phyloP scores from a whole-genome alignment of 2,329 filamentous ascomycete species.

The Zymoseptoria ardabiliae region DNA sequence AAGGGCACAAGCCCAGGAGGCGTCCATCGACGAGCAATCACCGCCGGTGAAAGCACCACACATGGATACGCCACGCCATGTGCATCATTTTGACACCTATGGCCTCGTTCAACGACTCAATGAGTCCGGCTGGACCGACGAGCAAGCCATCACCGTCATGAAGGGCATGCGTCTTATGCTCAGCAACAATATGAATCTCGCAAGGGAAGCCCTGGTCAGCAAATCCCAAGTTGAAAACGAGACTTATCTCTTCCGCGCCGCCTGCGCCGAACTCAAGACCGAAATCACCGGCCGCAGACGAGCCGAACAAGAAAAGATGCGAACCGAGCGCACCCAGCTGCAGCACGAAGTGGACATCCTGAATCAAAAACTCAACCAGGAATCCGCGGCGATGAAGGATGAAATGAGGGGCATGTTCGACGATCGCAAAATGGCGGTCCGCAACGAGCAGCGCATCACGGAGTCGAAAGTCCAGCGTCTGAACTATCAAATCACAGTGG shows the following conservation, averaged over 20 bases:
- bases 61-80: slow-evolving; percentile 67
- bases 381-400: slow-evolving; percentile 73
- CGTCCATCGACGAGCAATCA: slow-evolving; percentile 35
- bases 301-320: slow-evolving; percentile 69
- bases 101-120: slow-evolving; percentile 75
- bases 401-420: slow-evolving; percentile 95
- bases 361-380: slow-evolving; percentile 75
- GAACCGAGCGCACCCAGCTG: slow-evolving; percentile 73
- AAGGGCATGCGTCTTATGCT: slow-evolving; percentile 78
- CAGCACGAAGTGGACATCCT: slow-evolving; percentile 96
- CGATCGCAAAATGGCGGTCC: slow-evolving; percentile 84
- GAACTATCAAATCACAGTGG: slow-evolving; percentile 91
- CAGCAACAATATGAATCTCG: slow-evolving; percentile 70
- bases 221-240: slow-evolving; percentile 93
- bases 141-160: slow-evolving; percentile 80
- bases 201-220: slow-evolving; percentile 71
- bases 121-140: slow-evolving; percentile 60
- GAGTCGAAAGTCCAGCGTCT: slow-evolving; percentile 85
- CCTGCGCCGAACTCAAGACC: slow-evolving; percentile 82
- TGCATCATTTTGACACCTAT: slow-evolving; percentile 96
- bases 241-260: slow-evolving; percentile 86
- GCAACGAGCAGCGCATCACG: slow-evolving; percentile 76
- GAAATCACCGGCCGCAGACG: slow-evolving; percentile 75
- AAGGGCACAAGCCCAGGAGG: slow-evolving; percentile 22
- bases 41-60: slow-evolving; percentile 48